phyloP scores from a whole-genome alignment of 2,329 filamentous ascomycete genomes.

The Colletotrichum eleusines region DNA sequence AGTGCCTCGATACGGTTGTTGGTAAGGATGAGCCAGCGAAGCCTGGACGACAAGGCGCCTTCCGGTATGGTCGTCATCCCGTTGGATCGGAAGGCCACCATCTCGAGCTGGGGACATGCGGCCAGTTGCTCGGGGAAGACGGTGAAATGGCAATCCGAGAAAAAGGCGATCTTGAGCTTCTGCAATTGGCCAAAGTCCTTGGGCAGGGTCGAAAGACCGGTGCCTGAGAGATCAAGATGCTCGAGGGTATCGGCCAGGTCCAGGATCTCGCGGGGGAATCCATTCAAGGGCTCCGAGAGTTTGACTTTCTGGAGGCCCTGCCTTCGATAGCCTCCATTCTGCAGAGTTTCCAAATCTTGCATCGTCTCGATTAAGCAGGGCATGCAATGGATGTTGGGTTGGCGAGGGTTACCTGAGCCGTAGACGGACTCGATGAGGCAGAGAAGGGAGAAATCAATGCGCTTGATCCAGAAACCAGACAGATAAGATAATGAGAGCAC shows the following conservation, averaged over 20 bases:
- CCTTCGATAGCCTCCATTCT: slow-evolving; percentile 48
- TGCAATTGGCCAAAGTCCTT: slow-evolving; percentile 54
- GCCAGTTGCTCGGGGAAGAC: slow-evolving; percentile 57
- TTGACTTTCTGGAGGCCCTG: slow-evolving; percentile 51
- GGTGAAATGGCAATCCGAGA: slow-evolving; percentile 59
- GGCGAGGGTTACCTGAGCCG: not conserved
- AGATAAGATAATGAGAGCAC: slow-evolving; percentile 21
- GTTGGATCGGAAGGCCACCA: slow-evolving; percentile 63
- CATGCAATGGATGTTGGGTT: no score
- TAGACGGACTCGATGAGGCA: not conserved
- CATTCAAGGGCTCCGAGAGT: slow-evolving; percentile 49
- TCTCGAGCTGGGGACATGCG: slow-evolving; percentile 59
- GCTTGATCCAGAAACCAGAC: slow-evolving; percentile 3
- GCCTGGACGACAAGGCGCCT: slow-evolving; percentile 54
- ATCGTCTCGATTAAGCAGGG: slow-evolving; percentile 42
- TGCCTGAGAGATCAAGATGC: slow-evolving; percentile 62
- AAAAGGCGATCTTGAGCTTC: slow-evolving; percentile 60
- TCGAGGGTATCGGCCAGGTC: slow-evolving; percentile 56
- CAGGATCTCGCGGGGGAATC: slow-evolving; percentile 57
- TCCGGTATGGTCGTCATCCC: slow-evolving; percentile 57
- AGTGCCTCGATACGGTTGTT: slow-evolving; percentile 56
- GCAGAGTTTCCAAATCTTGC: slow-evolving; percentile 50
- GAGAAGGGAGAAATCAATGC: not conserved
- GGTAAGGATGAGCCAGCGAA: slow-evolving; percentile 63
- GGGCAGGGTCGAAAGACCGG: slow-evolving; percentile 56